Conservation (phyloP, 805 yeast species). For the Metschnikowia aberdeeniae region DNA sequence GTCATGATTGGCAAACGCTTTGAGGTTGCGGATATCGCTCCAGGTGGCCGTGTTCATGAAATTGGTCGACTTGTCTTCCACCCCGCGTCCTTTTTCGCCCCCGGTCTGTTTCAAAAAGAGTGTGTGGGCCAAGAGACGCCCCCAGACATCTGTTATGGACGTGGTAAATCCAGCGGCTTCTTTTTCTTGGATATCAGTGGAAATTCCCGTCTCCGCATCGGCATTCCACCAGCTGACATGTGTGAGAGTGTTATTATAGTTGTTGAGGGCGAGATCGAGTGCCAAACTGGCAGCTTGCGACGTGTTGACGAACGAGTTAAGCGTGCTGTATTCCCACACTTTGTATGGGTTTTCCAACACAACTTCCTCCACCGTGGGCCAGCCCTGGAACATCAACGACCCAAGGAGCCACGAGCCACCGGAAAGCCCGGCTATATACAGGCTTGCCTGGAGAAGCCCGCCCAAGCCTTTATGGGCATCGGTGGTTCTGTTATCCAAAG, state of each 20-base stretch:
- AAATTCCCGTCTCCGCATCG: conserved; percentile 42
- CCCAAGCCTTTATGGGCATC: conserved; percentile 49
- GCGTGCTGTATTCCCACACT: conserved; percentile 33
- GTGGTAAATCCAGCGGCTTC: conserved; percentile 59
- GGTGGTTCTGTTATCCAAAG: conserved; percentile 15
- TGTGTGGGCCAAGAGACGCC: conserved; percentile 68
- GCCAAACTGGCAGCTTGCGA: conserved; percentile 11
- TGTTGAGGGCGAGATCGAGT: conserved; percentile 19
- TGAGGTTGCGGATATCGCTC: conserved; percentile 29
- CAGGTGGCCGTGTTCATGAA: conserved; percentile 26
- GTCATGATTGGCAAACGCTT: conserved; percentile 29
- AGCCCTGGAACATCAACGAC: conserved; percentile 63
- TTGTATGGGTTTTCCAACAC: conserved; percentile 29
- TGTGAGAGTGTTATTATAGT: conserved; percentile 24
- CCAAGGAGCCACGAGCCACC: conserved; percentile 86
- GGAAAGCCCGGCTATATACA: conserved; percentile 72
- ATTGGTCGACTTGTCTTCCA: conserved; percentile 16
- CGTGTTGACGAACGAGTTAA: conserved; percentile 27
- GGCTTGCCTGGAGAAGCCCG: conserved; percentile 66
- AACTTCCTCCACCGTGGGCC: conserved; percentile 65
- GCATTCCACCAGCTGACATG: conserved; percentile 30
- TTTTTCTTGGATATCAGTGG: conserved; percentile 46
- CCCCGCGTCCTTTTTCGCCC: neutral
- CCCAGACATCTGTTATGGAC: conserved; percentile 78
- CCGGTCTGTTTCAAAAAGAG: conserved; percentile 35